Base-by-base conservation (phyloP, 805 yeast genomes). In the Phaffomyces antillensis region DNA sequence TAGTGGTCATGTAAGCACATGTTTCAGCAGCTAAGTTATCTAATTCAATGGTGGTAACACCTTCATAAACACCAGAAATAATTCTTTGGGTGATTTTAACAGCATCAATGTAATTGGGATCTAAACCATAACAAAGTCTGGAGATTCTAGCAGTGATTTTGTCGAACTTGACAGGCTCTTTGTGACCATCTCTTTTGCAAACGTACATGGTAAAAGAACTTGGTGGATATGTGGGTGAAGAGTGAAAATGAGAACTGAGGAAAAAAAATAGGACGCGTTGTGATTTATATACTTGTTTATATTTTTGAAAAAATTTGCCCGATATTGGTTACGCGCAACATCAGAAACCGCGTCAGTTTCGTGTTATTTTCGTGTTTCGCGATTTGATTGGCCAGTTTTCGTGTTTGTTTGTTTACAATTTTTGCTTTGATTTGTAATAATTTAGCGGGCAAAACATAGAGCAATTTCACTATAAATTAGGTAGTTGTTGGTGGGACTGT, bases 1-100 rank as follows among this genome's bases (percentile, higher is more conserved):
- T 78, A 12, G 98, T 91, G 47, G 97, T 89, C 96, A 93, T 87
- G 62, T 84, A 86, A 37, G 98, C 98, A 46, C 96, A 95, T 33
- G 96, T 89, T 68, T 93, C 99, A 37, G 98, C 97, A 40, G 98
- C 90, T 42, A 83, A 65, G 58, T 81, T 80, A 55, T 81, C 89
- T 48, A 85, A 70, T 65, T 93, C 97, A 49, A 84, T 77, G 44
- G 98, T 93, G 59, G 91, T 89, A 43, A 93, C 99, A 59, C 98
- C 98, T 60, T 88, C 95, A 66, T 91, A 93, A 45, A 93, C 96
- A 64, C 99, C 99, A 13, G 93, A 78, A 51, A 89, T 90, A 56
- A 91, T 95, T 62, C 95, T 78, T 66, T 93, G 98, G 20, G 99
- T 91, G 66, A 93, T 89, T 53, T 93, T 86, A 44, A 86, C 96